A percentile compares a stretch with the other conserved stretches of the same genome.
phyloP scores from a whole-genome alignment of 1,284 basidiomycete genomes.

The Tilletia walkeri region DNA sequence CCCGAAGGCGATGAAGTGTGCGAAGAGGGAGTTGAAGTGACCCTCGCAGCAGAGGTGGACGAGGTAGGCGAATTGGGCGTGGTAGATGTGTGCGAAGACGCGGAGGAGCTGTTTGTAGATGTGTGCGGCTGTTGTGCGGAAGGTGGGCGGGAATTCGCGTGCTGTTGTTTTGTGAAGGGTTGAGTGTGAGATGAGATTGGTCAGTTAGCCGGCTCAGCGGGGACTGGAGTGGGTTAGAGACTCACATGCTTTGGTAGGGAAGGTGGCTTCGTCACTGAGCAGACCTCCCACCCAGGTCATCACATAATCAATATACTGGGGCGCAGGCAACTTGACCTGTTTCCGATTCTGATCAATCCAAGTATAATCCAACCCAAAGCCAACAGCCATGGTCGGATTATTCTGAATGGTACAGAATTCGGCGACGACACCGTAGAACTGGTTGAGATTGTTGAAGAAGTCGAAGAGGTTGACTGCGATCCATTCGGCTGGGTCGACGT shows the following conservation, averaged over 20 bases:
- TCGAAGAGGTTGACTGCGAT: conserved; percentile 78
- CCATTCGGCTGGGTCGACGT: conserved; percentile 69
- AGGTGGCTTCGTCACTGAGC: conserved; percentile 84
- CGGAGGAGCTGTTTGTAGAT: conserved; percentile 94
- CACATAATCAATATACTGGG: conserved; percentile 97
- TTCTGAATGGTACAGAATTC: conserved; percentile 88
- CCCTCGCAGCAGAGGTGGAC: conserved; percentile 92
- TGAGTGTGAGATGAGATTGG: neutral
- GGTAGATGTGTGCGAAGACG: conserved; percentile 96
- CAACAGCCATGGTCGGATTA: conserved; percentile 92
- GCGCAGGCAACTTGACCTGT: conserved; percentile 86
- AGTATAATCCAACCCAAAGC: conserved; percentile 87
- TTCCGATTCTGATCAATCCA: conserved; percentile 87
- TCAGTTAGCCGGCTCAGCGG: neutral
- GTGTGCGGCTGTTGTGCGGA: conserved; percentile 90
- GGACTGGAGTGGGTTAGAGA: conserved; percentile 17
- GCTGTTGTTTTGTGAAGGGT: conserved; percentile 60
- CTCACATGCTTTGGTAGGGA: conserved; percentile 90
- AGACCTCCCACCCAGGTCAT: conserved; percentile 98
- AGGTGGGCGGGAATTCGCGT: conserved; percentile 83
- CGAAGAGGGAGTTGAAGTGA: conserved; percentile 96
- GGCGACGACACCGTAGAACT: conserved; percentile 91
- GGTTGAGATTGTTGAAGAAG: conserved; percentile 86
- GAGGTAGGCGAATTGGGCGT: conserved; percentile 85
- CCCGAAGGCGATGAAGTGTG: conserved; percentile 88